Percentiles rank a stretch among this genome's conserved stretches.
Conservation (phyloP, 2,329 filamentous ascomycete genomes). For the Penicillium corylophilum region DNA sequence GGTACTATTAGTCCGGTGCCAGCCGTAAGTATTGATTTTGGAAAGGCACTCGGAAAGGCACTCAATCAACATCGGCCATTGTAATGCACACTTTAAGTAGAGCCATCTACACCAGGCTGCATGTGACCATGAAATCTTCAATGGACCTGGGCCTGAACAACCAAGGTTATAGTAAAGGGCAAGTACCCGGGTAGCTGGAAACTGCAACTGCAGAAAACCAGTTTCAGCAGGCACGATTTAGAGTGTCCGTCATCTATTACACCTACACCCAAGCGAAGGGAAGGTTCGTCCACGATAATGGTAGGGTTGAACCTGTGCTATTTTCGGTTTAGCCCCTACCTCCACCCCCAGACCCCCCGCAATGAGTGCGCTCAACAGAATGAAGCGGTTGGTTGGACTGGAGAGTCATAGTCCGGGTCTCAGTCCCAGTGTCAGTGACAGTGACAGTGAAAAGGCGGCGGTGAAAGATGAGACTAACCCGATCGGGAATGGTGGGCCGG, state of each 20-base stretch:
- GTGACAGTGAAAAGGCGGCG: neutral
- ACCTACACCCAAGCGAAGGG: slow-evolving; percentile 9
- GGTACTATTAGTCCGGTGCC: neutral
- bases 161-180: neutral
- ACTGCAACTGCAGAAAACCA: slow-evolving; percentile 2
- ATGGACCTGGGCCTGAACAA: neutral
- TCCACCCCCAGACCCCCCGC: neutral
- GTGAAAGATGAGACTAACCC: slow-evolving; percentile 11
- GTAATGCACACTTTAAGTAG: neutral
- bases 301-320: neutral
- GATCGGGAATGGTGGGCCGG: slow-evolving; percentile 11
- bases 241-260: slow-evolving; percentile 19
- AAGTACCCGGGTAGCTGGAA: slow-evolving; percentile 1
- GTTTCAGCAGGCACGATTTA: slow-evolving; percentile 13
- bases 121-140: neutral
- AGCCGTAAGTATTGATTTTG: neutral
- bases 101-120: neutral
- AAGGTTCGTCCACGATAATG: neutral
- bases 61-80: neutral
- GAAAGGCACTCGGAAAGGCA: no score
- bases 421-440: no score
- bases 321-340: neutral
- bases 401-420: neutral
- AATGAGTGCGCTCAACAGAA: slow-evolving; percentile 19
- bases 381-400: slow-evolving; percentile 21